Evolutionary conservation across 1,139 yeast genomes (phyloP), one percentile per base, ranked within the genome.

Genomic region (Debaryomyces robertsiae): DNA sequence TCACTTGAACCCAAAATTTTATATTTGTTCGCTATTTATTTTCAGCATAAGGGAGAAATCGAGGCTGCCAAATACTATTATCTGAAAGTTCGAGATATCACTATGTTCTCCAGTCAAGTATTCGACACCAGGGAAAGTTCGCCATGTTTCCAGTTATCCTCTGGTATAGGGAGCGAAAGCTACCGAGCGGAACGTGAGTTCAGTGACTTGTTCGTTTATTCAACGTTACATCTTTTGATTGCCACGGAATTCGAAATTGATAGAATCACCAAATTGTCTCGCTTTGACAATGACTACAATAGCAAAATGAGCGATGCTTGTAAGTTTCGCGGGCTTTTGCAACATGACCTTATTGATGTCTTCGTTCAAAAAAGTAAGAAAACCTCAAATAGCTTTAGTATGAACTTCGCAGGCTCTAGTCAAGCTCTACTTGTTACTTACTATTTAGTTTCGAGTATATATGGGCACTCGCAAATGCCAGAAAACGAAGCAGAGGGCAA

Each of bases 41-140:
- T 61, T 45, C 80, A 75, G 32, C 47, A 55, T 28, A 49, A 55
- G 14, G 72, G 71, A 1, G 63, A 71, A 30, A 39, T 67, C 3
- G 57, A 57, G 23, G 58, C 63, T 1, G 67, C 79, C 2, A 65
- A 70, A 41, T 64, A 61, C 40, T 69, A 67, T 40, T 73, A 65
- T 45, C 38, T 57, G 28, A 66, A 65, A 45, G 65, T 66, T 3
- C 46, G 57, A 15, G 57, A 58, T 35, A 5, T 19, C 22, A 19
- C 22, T 19, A 19, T 19, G 22, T 19, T 6, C 22, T 19, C 22
- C 7, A 19, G 7, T 19, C 22, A 19, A 19, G 22, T 19, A 19
- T 19, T 6, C 7, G 22, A 19, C 7, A n/a, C n/a, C n/a, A n/a
- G 22, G 7, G 7, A 19, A 19, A 19, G 22, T 7, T 19, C 22